Conservation (phyloP, 179 eudicot genomes). For the Heliamphora pulchella region DNA sequence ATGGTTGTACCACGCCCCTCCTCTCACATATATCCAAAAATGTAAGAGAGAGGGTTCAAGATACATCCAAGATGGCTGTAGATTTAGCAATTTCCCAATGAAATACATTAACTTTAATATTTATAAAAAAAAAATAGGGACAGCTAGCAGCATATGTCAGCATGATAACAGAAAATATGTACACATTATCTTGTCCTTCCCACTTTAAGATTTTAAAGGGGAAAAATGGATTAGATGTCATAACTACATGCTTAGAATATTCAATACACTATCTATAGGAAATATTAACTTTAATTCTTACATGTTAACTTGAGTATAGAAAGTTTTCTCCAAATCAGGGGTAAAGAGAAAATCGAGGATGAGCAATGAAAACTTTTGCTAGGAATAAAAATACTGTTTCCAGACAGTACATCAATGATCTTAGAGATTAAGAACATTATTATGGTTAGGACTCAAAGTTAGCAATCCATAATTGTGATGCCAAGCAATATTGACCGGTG, state of each 20-base stretch:
- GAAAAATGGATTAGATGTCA: background rate
- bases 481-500: background rate
- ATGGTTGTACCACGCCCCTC: background rate
- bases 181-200: background rate
- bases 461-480: background rate
- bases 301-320: no score
- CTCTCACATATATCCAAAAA: background rate
- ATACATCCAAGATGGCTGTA: slow-evolving; percentile 6
- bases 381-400: background rate
- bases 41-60: background rate
- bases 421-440: background rate
- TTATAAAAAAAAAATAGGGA: no score
- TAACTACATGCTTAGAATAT: background rate
- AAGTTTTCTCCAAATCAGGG: no score
- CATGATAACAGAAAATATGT: background rate
- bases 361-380: background rate
- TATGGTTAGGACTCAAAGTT: background rate
- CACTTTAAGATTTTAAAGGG: no score
- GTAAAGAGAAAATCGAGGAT: background rate
- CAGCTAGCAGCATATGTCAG: no score
- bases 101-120: no score
- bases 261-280: background rate
- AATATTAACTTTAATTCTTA: background rate
- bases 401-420: background rate
- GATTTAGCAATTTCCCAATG: slow-evolving; percentile 3